These are phyloP conservation scores for Daldinia caldariorum DNA, from an alignment of 495 filamentous ascomycete genomes.

Conservation along the genomic window DNA sequence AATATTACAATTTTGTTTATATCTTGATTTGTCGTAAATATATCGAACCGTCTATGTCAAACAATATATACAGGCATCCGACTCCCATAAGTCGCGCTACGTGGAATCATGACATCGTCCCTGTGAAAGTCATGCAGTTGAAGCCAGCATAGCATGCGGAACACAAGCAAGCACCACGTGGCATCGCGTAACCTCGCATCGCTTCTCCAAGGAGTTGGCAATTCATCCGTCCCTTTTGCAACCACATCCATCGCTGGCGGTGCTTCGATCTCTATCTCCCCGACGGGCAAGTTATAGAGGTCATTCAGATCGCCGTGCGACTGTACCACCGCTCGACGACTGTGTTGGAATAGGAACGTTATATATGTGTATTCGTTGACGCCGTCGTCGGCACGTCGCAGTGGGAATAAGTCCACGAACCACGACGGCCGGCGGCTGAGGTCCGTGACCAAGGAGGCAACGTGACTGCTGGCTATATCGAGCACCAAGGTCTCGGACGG, in stretches of 20 bases:
- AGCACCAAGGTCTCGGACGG: conserved; percentile 21
- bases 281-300: not conserved
- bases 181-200: conserved; percentile 34
- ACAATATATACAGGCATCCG: conserved; percentile 61
- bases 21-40: too few species aligned
- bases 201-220: not conserved
- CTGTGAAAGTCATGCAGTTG: conserved; percentile 62
- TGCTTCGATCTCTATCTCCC: not conserved
- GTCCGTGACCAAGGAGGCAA: conserved; percentile 12
- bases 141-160: conserved; percentile 64
- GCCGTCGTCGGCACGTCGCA: conserved; percentile 13
- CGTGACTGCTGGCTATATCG: conserved; percentile 19
- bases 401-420: conserved; percentile 9
- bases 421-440: conserved; percentile 5
- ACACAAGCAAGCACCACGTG: conserved; percentile 60
- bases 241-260: not conserved
- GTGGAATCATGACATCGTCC: conserved; percentile 58
- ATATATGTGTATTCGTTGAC: conserved; percentile 16
- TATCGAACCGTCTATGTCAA: conserved; percentile 4
- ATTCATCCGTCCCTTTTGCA: not conserved
- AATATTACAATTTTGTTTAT: too few species aligned
- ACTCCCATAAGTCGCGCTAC: conserved; percentile 57
- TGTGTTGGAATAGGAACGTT: conserved; percentile 12
- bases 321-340: conserved; percentile 1
- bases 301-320: not conserved